These are phyloP conservation scores for Gentiana macrophylla DNA, from an alignment of 257 asterid species.

Conservation along the genomic window DNA sequence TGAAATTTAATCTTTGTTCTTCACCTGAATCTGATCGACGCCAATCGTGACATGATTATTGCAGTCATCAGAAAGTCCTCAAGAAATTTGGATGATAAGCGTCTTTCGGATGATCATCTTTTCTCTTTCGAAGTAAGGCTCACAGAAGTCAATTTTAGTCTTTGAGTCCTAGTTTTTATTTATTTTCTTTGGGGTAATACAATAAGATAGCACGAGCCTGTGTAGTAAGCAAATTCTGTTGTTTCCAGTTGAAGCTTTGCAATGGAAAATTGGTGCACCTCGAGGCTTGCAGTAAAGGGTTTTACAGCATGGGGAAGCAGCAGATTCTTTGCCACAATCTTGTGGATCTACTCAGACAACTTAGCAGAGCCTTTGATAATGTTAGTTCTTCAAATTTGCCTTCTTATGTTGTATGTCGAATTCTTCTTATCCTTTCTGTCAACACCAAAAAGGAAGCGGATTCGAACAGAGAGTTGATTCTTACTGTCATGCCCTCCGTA, in stretches of 20 bases:
- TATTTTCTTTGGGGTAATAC: not conserved
- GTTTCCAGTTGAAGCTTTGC: constrained; percentile 75
- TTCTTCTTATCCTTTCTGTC: too few species aligned
- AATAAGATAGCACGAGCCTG: not conserved
- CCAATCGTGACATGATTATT: constrained; percentile 3
- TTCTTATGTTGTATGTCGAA: too few species aligned
- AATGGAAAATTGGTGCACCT: constrained; percentile 60
- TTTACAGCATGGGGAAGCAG: constrained; percentile 66
- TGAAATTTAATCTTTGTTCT: too few species aligned
- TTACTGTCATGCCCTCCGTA: not conserved
- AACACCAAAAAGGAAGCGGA: too few species aligned
- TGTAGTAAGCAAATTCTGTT: constrained; percentile 9
- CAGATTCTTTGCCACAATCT: constrained; percentile 76
- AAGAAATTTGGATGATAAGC: constrained; percentile 27
- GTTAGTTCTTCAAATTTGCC: constrained; percentile 28
- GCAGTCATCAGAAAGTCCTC: constrained; percentile 63
- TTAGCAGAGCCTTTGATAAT: constrained; percentile 86
- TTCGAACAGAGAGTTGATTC: too few species aligned
- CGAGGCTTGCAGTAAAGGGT: constrained; percentile 84
- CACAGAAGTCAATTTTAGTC: not conserved
- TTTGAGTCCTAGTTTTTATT: not conserved
- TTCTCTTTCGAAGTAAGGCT: constrained; percentile 77
- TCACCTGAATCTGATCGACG: constrained; percentile 3
- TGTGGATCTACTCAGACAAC: constrained; percentile 87
- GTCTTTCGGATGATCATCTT: constrained; percentile 48